These are phyloP conservation scores for Fusarium odoratissimum DNA, from an alignment of 2,329 filamentous ascomycete species.

Conservation along the genomic window DNA sequence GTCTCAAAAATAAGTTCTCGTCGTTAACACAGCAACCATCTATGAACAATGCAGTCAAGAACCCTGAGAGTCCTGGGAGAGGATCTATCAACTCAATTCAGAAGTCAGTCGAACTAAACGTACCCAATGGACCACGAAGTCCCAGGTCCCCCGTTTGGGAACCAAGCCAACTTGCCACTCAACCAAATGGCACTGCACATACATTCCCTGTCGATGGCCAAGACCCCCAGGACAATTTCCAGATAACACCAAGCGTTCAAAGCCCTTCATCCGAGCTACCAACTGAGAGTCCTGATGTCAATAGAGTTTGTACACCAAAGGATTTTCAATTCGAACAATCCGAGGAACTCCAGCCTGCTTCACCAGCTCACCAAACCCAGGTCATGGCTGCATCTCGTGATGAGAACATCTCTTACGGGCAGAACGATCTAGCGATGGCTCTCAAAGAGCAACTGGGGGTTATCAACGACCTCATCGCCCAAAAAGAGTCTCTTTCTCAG, in stretches of 20 bases:
- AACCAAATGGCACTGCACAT: background rate
- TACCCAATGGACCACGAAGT: background rate
- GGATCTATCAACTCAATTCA: background rate
- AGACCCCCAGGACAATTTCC: background rate
- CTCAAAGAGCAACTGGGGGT: background rate
- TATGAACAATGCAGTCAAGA: too few species aligned
- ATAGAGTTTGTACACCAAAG: background rate
- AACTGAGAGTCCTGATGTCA: background rate
- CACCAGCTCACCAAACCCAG: background rate
- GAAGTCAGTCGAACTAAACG: background rate
- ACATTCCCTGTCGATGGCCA: too few species aligned
- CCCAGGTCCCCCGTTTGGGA: background rate
- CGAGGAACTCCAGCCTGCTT: background rate
- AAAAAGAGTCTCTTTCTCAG: background rate
- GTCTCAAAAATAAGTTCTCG: background rate
- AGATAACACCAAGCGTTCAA: background rate
- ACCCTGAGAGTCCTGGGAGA: too few species aligned
- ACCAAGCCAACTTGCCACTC: background rate
- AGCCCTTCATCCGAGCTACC: background rate
- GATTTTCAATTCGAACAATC: background rate
- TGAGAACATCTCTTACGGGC: too few species aligned
- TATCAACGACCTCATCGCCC: background rate
- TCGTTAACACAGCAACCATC: background rate
- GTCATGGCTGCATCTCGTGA: accelerated
- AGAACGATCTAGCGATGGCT: background rate